These are phyloP conservation scores for Fusarium hainanense DNA, from an alignment of 2,329 filamentous ascomycete species.

Conservation along the genomic window DNA sequence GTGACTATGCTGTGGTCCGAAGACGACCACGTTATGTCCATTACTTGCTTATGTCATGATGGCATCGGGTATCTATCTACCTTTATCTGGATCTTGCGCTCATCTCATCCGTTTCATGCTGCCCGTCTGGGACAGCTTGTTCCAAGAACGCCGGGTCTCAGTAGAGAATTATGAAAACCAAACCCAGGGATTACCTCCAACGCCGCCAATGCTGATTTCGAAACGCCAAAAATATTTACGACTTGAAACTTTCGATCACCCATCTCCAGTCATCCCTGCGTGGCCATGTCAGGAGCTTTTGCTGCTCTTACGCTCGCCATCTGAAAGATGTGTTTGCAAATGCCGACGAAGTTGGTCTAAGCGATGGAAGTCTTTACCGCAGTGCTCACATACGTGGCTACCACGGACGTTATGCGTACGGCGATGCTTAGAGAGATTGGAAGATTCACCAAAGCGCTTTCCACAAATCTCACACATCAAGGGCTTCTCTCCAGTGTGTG, in stretches of 20 bases:
- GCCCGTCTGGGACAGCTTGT: constrained; percentile 13
- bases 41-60: constrained; percentile 19
- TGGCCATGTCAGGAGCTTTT: constrained; percentile 22
- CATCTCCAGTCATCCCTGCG: neutral
- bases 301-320: constrained; percentile 32
- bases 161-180: constrained; percentile 6
- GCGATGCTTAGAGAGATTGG: constrained; percentile 73
- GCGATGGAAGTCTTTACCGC: constrained; percentile 68
- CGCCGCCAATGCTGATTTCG: constrained; percentile 23
- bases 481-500: constrained; percentile 74
- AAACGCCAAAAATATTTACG: constrained; percentile 14
- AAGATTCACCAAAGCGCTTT: constrained; percentile 72
- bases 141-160: constrained; percentile 22
- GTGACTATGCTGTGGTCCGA: neutral
- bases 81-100: constrained; percentile 23
- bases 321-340: constrained; percentile 50
- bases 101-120: constrained; percentile 13
- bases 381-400: constrained; percentile 63
- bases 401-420: constrained; percentile 68
- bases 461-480: constrained; percentile 68
- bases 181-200: constrained; percentile 20
- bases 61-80: constrained; percentile 35
- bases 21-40: neutral
- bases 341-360: constrained; percentile 71
- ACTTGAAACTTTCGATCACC: neutral